Base-by-base conservation (phyloP, 345 rosid species). In the Citrus inodora region DNA sequence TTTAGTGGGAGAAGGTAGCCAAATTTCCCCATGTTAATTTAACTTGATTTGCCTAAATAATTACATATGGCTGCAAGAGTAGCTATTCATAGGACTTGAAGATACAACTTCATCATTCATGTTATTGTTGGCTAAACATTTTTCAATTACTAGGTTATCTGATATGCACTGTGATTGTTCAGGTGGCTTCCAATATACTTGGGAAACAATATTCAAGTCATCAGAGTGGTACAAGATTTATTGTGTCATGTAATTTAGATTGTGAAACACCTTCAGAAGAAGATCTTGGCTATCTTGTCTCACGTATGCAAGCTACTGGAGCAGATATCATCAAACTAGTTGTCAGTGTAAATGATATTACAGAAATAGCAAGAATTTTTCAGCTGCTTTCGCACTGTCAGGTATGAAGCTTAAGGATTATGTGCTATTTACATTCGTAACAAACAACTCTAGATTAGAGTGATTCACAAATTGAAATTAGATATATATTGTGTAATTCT, bases 301-400 rank as follows among this genome's bases (percentile, higher is more conserved):
- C 80, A 8, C 22, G 30, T 19, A 83, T 90, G 80, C 55, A 76
- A 65, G 88, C 87, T 67, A 82, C 86, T 35, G 85, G 85, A 64
- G 91, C 92, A 55, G 89, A 89, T 77, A 80, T 89, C 30, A 59
- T 87, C 53, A 87, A 82, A 74, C 28, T 87, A 48, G 89, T 83
- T 53, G 81, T 80, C 14, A 85, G 55, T 32, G 90, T 85, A 35
- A 56, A 67, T 71, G 86, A 85, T 78, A 89, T 90, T 69, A 85
- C 92, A 6, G 92, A 89, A 76, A 22, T 88, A 63, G 75, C 83
- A 32, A 80, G 85, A 70, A 81, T 84, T 56, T 87, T 90, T 76
- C 70, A 80, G 70, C 58, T 90, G 85, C 71, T 83, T 81, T 82
- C 83, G 27, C 73, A 76, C 46, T 74, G 79, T 56, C 83, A 84